Conservation (phyloP, 192 early-diverging fungal species). For the Backusella circina region DNA sequence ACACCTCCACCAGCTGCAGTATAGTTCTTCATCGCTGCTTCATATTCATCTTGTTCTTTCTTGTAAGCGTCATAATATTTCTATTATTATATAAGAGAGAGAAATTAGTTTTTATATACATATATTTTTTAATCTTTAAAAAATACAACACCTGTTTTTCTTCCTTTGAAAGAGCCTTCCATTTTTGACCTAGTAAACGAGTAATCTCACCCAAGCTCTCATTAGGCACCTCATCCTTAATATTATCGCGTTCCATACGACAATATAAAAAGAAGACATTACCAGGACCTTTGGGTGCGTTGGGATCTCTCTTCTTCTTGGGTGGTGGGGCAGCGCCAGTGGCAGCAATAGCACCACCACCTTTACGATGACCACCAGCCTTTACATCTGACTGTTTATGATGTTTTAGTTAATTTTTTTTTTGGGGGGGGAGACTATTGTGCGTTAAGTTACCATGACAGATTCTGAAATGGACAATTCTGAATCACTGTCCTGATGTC, state of each 20-base stretch:
- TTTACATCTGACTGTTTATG: background rate
- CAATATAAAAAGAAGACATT: slow-evolving; percentile 48
- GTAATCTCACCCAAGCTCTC: slow-evolving; percentile 40
- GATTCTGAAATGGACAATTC: slow-evolving; percentile 14
- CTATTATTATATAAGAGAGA: background rate
- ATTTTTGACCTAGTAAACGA: slow-evolving; percentile 40
- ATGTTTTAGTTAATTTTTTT: background rate
- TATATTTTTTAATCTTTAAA: background rate
- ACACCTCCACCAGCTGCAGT: slow-evolving; percentile 20
- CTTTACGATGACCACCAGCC: background rate
- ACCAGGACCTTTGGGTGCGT: slow-evolving; percentile 44
- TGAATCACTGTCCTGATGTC: slow-evolving; percentile 10
- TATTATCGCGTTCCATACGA: slow-evolving; percentile 41
- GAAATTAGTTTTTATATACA: background rate
- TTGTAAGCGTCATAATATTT: slow-evolving; percentile 37
- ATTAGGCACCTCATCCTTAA: slow-evolving; percentile 37
- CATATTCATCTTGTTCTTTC: slow-evolving; percentile 37
- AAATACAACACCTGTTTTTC: slow-evolving; percentile 32
- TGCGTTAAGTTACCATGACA: slow-evolving; percentile 5
- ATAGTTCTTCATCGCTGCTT: slow-evolving; percentile 34
- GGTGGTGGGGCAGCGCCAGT: slow-evolving; percentile 7
- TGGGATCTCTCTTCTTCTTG: slow-evolving; percentile 41
- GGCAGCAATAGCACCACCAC: background rate
- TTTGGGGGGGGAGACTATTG: no score
- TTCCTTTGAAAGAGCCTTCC: slow-evolving; percentile 37